Evolutionary conservation across 1,284 basidiomycete species (phyloP).

Genomic region (Trichosporon sp.): DNA sequence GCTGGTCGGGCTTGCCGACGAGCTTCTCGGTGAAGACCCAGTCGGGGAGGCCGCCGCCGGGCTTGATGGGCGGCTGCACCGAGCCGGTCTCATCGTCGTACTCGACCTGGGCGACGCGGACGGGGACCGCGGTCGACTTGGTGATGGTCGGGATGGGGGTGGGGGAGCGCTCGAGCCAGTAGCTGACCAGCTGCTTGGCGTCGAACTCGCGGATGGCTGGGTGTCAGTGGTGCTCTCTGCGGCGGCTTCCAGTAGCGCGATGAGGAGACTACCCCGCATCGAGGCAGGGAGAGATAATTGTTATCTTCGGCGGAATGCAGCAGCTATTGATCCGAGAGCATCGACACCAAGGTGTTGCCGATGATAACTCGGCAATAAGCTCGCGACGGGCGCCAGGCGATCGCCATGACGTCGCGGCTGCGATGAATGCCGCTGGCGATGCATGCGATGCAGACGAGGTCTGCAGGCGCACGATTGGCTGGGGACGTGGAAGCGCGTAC

Average conservation of each 20-base stretch:
- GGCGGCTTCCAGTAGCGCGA: background rate
- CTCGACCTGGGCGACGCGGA: conserved; percentile 50
- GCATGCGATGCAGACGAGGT: background rate
- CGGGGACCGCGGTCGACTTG: conserved; percentile 47
- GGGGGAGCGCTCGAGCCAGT: conserved; percentile 86
- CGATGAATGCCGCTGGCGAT: background rate
- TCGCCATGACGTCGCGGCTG: background rate
- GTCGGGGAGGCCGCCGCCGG: conserved; percentile 66
- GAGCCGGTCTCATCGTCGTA: conserved; percentile 76
- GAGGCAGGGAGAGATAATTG: background rate
- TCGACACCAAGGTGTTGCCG: background rate
- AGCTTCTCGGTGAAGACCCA: conserved; percentile 87
- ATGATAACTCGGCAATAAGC: background rate
- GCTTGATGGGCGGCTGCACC: conserved; percentile 60
- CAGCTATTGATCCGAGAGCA: conserved; percentile 12
- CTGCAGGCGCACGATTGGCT: background rate
- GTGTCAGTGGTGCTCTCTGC: background rate
- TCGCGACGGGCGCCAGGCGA: background rate
- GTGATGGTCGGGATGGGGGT: conserved; percentile 51
- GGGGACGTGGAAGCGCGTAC: conserved; percentile 12
- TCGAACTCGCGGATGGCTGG: conserved; percentile 88
- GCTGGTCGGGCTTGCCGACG: conserved; percentile 92
- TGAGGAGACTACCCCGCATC: background rate
- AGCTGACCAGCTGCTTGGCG: conserved; percentile 86
- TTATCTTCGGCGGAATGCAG: conserved; percentile 5